phyloP scores from a whole-genome alignment of 306 rosid genomes.

The Sechiopsis laciniata region DNA sequence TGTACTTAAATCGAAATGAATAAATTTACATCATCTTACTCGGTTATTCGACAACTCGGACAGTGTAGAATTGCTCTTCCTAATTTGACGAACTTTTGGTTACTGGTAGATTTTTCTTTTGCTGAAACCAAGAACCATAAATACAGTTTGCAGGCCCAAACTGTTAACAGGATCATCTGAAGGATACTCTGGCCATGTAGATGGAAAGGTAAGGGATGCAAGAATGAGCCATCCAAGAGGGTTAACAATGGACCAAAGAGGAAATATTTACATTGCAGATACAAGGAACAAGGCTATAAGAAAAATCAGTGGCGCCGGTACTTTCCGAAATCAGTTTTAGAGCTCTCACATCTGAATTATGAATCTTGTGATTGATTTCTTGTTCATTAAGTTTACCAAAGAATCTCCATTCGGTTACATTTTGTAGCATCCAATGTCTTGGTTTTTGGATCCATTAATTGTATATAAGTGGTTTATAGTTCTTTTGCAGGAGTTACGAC shows the following conservation, averaged over 20 bases:
- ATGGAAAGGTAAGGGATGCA: conserved; percentile 84
- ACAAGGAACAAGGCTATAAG: conserved; percentile 89
- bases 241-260: conserved; percentile 64
- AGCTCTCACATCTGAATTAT: background rate
- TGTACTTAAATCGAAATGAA: background rate
- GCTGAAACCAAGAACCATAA: conserved; percentile 30
- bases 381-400: background rate
- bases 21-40: background rate
- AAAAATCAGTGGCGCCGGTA: conserved; percentile 82
- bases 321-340: background rate
- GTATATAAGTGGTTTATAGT: conserved; percentile 17
- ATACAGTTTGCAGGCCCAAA: conserved; percentile 81
- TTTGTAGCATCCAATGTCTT: background rate
- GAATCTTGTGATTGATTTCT: background rate
- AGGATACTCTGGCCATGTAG: conserved; percentile 84
- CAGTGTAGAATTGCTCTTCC: conserved; percentile 21
- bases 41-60: background rate
- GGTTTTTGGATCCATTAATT: background rate
- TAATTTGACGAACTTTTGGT: background rate
- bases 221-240: conserved; percentile 94
- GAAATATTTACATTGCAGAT: conserved; percentile 91
- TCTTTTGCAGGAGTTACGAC: conserved; percentile 71
- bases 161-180: conserved; percentile 86
- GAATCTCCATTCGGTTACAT: background rate
- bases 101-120: conserved; percentile 15